Percentiles rank a stretch among this genome's conserved stretches.
These are phyloP conservation scores for Panicum miliaceum DNA, from an alignment of 176 grass and related monocot genomes.

Conservation along the genomic window DNA sequence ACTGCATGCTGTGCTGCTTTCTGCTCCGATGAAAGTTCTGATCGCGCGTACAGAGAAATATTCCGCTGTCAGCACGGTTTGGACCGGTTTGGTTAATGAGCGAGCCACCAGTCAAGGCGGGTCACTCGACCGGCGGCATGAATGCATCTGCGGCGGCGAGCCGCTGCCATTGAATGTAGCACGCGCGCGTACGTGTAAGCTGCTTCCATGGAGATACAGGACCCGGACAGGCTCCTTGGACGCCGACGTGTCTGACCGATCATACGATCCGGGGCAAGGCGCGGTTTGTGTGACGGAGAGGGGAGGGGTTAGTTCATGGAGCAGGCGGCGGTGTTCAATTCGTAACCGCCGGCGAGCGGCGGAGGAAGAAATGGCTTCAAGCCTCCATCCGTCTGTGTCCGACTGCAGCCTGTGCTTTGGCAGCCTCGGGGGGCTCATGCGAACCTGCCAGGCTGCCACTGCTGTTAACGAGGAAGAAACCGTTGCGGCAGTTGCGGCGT, in stretches of 20 bases:
- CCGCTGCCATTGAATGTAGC: constrained; percentile 4
- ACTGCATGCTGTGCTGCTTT: background rate
- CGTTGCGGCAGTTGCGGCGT: too few relatives aligned
- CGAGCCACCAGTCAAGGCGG: constrained; percentile 14
- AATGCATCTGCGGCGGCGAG: constrained; percentile 33
- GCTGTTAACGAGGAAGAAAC: too few relatives aligned
- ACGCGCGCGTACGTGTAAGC: constrained; percentile 21
- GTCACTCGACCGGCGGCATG: constrained; percentile 8
- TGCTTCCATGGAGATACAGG: background rate
- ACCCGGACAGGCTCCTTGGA: background rate
- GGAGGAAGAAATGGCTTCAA: background rate
- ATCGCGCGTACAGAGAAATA: constrained; percentile 17
- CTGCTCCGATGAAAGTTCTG: background rate
- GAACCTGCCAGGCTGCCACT: too few relatives aligned
- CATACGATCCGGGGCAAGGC: background rate
- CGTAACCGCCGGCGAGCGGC: too few relatives aligned
- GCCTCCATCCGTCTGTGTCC: too few relatives aligned
- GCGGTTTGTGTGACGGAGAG: background rate
- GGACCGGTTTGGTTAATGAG: constrained; percentile 17
- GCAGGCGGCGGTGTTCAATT: background rate
- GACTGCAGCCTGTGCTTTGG: too few relatives aligned
- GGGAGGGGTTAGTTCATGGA: too few relatives aligned
- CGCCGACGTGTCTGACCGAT: constrained; percentile 42
- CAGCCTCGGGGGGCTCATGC: too few relatives aligned
- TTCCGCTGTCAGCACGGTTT: constrained; percentile 20